A percentile compares a stretch with the other conserved stretches of the same genome.
Evolutionary conservation across 208 protist species (phyloP).

Genomic region (Leishmania tropica): DNA sequence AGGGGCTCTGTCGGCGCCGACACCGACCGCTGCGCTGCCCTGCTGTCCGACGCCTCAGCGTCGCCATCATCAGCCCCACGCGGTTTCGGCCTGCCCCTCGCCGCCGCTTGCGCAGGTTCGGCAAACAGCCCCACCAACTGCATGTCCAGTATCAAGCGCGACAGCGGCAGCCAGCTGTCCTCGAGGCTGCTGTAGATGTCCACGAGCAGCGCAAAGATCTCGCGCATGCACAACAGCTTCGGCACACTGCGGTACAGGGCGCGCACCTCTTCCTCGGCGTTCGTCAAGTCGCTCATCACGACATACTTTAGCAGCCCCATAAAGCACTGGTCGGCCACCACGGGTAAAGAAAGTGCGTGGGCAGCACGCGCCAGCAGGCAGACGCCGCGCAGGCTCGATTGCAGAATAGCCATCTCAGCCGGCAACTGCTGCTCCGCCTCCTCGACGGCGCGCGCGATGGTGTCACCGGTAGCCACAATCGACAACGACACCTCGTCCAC

Average conservation of each 20-base stretch:
- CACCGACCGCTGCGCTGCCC: not conserved
- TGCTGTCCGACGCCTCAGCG: not conserved
- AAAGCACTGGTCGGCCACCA: constrained; percentile 44
- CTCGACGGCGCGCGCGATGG: constrained; percentile 30
- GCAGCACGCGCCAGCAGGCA: constrained; percentile 30
- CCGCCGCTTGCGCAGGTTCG: not conserved
- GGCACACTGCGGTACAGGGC: constrained; percentile 38
- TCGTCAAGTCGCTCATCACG: constrained; percentile 25
- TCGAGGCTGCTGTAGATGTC: constrained; percentile 30
- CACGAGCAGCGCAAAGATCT: constrained; percentile 47
- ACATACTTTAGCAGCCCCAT: constrained; percentile 38
- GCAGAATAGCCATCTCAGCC: constrained; percentile 32
- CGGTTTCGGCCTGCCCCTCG: not conserved
- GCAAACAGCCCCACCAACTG: constrained; percentile 48
- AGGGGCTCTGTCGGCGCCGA: not conserved
- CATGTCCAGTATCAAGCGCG: constrained; percentile 39
- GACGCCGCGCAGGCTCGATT: constrained; percentile 38
- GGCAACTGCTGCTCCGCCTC: constrained; percentile 22
- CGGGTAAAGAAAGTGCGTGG: constrained; percentile 19
- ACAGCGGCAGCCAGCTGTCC: constrained; percentile 44
- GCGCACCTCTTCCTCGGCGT: constrained; percentile 39
- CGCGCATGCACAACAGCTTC: constrained; percentile 42
- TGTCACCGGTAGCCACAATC: constrained; percentile 14
- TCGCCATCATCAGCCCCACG: not conserved
- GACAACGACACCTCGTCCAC: constrained; percentile 34